Evolutionary conservation across 2,329 filamentous ascomycete species (phyloP).

Genomic region (Monilinia fructicola): DNA sequence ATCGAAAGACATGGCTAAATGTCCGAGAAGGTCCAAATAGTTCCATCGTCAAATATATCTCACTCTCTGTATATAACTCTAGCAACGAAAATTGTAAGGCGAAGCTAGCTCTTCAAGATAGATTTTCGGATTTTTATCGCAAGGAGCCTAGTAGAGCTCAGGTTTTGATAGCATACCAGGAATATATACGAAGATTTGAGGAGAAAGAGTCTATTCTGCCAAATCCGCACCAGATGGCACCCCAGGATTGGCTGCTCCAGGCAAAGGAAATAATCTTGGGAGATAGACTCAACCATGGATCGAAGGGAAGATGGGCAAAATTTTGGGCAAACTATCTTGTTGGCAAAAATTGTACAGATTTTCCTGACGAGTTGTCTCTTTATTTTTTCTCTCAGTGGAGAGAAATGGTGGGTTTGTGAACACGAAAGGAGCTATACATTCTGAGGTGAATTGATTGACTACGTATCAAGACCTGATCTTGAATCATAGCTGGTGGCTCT

Average conservation of each 20-base stretch:
- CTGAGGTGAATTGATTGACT: neutral
- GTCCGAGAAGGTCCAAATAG: neutral
- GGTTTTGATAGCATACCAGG: no score
- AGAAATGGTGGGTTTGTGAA: no score
- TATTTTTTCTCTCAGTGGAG: neutral
- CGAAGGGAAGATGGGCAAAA: fast-evolving
- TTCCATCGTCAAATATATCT: neutral
- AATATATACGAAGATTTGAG: no score
- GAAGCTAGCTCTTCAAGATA: neutral
- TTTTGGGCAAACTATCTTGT: neutral
- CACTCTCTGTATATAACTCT: neutral
- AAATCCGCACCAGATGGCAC: neutral
- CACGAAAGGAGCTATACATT: no score
- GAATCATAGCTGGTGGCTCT: neutral
- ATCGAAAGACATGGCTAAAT: neutral
- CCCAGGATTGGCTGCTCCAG: neutral
- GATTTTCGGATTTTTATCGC: neutral
- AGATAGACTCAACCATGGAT: neutral
- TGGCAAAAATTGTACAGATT: neutral
- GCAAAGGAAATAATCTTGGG: neutral
- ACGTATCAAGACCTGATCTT: no score
- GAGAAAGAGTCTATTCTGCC: neutral
- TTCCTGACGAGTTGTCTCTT: neutral
- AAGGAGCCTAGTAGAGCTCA: no score
- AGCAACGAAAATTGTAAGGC: neutral